Percentiles rank a stretch among this genome's conserved stretches.
Evolutionary conservation across 352 stramenopile species (phyloP).

Genomic region (Blastocystis sp.): DNA sequence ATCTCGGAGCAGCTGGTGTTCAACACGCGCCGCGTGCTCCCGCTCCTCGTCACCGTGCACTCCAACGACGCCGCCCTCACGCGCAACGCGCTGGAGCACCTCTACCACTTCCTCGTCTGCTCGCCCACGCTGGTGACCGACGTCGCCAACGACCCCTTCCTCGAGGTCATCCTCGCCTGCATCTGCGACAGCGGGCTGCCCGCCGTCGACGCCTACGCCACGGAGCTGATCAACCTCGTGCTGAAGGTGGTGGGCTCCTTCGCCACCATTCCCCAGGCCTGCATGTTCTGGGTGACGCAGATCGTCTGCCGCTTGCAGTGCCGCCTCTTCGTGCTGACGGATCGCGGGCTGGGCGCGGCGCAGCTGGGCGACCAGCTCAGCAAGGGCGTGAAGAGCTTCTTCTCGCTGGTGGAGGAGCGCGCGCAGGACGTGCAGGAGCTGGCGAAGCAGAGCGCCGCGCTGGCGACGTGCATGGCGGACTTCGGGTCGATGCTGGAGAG

Average conservation of each 20-base stretch:
- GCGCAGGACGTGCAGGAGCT: background rate
- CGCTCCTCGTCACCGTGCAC: conserved; percentile 5
- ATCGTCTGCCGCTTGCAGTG: background rate
- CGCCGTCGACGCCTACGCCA: background rate
- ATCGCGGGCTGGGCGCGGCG: background rate
- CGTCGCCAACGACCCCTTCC: background rate
- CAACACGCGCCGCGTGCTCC: background rate
- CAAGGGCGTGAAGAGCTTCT: background rate
- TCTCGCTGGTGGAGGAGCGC: background rate
- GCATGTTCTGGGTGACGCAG: background rate
- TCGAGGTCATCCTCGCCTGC: background rate
- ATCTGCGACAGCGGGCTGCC: background rate
- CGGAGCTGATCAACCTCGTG: background rate
- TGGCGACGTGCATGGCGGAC: conserved; percentile 1
- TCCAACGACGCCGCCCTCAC: background rate
- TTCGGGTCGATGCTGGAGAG: conserved; percentile 24
- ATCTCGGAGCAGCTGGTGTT: background rate
- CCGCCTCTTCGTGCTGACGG: background rate
- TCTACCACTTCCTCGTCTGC: conserved; percentile 14
- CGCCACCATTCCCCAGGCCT: conserved; percentile 1
- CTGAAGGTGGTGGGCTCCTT: conserved; percentile 24
- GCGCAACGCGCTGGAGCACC: background rate
- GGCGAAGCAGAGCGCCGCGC: background rate
- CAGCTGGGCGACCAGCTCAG: conserved; percentile 10
- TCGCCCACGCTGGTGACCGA: too few relatives aligned